Conservation (phyloP, 768 basidiomycete genomes). For the Mycena filopes region DNA sequence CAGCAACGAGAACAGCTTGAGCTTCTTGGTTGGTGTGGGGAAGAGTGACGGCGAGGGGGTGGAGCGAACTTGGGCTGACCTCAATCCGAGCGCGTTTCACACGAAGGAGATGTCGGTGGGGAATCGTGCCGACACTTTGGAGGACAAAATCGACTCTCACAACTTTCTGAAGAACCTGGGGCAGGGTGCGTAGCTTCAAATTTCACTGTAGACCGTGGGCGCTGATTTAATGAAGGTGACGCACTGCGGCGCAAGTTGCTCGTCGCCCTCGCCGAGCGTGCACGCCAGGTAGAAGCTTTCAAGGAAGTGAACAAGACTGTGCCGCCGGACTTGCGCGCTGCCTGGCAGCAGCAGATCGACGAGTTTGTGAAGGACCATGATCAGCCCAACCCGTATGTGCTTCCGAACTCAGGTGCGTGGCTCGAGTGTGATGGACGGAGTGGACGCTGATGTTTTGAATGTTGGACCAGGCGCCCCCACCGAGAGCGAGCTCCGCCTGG, state of each 20-base stretch:
- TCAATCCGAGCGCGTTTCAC: not conserved
- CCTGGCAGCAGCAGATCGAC: not conserved
- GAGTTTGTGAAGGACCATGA: not conserved
- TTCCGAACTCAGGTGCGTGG: not conserved
- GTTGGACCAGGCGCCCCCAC: not conserved
- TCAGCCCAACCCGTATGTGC: not conserved
- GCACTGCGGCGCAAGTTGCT: not conserved
- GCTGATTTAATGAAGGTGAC: too few relatives aligned
- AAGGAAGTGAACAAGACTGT: not conserved
- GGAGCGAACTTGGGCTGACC: not conserved
- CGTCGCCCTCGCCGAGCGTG: not conserved
- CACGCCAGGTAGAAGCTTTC: not conserved
- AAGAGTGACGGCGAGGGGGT: not conserved
- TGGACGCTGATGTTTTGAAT: too few relatives aligned
- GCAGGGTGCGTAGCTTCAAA: not conserved
- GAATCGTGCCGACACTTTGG: not conserved
- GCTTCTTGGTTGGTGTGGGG: not conserved
- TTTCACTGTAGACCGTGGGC: too few relatives aligned
- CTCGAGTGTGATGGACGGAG: not conserved
- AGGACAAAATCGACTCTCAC: not conserved
- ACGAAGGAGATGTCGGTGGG: not conserved
- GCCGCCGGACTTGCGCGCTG: not conserved
- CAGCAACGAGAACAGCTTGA: not conserved
- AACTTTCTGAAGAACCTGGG: not conserved
- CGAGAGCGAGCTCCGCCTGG: not conserved